Conservation (phyloP, 2,329 filamentous ascomycete species). For the Diaporthe capsici region DNA sequence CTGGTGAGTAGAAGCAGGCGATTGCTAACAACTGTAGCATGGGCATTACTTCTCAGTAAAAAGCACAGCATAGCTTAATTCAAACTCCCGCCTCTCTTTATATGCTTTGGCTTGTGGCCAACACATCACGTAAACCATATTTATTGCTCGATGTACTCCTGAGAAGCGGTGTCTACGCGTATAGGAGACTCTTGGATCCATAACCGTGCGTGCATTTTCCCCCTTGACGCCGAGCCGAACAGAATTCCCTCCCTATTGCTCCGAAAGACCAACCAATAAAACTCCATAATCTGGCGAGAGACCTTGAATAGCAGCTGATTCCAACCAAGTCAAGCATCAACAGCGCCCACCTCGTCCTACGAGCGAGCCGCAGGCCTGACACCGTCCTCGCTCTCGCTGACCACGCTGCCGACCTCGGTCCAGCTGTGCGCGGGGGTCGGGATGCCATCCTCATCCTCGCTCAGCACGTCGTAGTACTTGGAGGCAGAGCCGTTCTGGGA, state of each 20-base stretch:
- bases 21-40: not conserved
- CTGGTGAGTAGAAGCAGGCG: not conserved
- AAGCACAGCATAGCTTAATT: not conserved
- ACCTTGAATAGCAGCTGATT: not conserved
- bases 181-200: conserved; percentile 1
- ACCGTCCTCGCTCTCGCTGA: conserved; percentile 68
- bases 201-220: conserved; percentile 23
- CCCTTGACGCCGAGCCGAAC: conserved; percentile 35
- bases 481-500: conserved; percentile 56
- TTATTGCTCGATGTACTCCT: conserved; percentile 44
- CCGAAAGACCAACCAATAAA: not conserved
- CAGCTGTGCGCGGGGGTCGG: conserved; percentile 71
- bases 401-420: conserved; percentile 75
- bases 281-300: conserved; percentile 11
- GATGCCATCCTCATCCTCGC: conserved; percentile 69
- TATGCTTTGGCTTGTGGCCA: not conserved
- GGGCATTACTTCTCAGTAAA: not conserved
- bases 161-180: conserved; percentile 43
- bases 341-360: conserved; percentile 42
- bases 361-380: conserved; percentile 50
- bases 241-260: conserved; percentile 12
- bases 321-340: conserved; percentile 8
- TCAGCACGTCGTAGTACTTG: conserved; percentile 68
- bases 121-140: not conserved
- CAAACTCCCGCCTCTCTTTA: not conserved